Base-by-base conservation (phyloP, 2,329 filamentous ascomycete genomes). In the Emericellopsis cladophorae region DNA sequence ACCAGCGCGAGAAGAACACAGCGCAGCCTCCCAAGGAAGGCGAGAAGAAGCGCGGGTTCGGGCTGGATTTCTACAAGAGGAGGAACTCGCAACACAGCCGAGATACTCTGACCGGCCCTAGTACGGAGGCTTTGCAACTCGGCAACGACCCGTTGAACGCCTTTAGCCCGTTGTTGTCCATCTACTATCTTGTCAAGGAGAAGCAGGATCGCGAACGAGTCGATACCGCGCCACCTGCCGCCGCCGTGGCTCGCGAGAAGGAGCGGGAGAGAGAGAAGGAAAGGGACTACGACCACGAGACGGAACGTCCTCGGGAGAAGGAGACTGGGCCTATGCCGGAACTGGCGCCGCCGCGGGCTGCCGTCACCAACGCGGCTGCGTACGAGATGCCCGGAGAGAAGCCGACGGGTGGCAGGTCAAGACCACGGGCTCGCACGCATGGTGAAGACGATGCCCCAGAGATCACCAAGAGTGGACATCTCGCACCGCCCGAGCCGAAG, bases 131-230 rank as follows among this genome's bases (percentile, higher is more conserved):
- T 4, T 70, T 96, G 15, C 79, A 86, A 48, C 65, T 90, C 29
- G 88, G 88, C 10, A 76, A 75, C 42, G 92, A 98, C 54, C 89
- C 92, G 1, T 66, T 94, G 43, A 96, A 96, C 58, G 92, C 92
- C 4, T 98, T 85, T 58, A 90, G 84, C 51, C 92, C 92, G 7
- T 68, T 96, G 12, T 70, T 96, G 7, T 96, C 92, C 2, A 81
- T 98, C 12, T 98, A 98, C 60, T 94, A 94, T 53, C 74, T 98
- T 4, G 92, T 95, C n/a, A 81, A 79, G 49, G 92, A 98, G 65
- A 96, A 96, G 64, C 78, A 87, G 47, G 86, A 93, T 39, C 79
- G 86, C 31, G 89, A 96, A 52, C 66, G 66, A 37, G 49, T 51
- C 15, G 57, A 58, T 26, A 52, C 53, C 42, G 46, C 47, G 23